phyloP scores from a whole-genome alignment of 345 rosid species.

The Lepidium sativum region DNA sequence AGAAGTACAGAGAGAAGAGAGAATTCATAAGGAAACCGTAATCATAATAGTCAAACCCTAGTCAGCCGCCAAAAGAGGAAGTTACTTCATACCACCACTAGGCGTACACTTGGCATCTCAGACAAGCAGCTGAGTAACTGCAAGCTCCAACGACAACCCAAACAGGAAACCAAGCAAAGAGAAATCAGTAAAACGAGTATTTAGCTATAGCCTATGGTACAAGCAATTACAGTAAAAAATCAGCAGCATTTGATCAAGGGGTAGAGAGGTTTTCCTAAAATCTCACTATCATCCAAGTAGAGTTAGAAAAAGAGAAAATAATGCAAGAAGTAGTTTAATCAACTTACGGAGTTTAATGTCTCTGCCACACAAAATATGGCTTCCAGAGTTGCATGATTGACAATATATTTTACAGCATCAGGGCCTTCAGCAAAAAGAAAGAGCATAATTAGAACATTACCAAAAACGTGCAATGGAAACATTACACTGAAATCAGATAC shows the following conservation, averaged over 20 bases:
- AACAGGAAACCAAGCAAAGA: neutral
- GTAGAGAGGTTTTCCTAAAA: neutral
- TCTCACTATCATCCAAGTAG: neutral
- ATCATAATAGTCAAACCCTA: neutral
- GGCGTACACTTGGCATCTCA: slow-evolving; percentile 70
- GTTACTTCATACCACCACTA: slow-evolving; percentile 68
- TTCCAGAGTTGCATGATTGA: slow-evolving; percentile 75
- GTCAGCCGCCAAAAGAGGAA: neutral
- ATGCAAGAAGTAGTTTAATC: neutral
- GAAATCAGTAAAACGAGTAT: neutral
- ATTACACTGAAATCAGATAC: slow-evolving; percentile 12
- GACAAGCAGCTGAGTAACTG: slow-evolving; percentile 78
- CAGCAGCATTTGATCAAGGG: neutral
- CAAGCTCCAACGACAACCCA: slow-evolving; percentile 29
- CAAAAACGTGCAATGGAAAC: neutral
- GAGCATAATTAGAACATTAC: neutral
- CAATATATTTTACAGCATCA: slow-evolving; percentile 82
- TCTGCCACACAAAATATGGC: slow-evolving; percentile 88
- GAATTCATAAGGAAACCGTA: neutral
- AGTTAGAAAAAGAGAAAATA: neutral
- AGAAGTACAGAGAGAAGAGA: slow-evolving; percentile 12
- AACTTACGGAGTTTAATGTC: slow-evolving; percentile 65
- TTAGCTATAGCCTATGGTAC: neutral
- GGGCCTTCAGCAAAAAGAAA: slow-evolving; percentile 53
- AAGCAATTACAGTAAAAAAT: neutral